Evolutionary conservation across 2,329 filamentous ascomycete species (phyloP), one percentile per base, ranked within the genome.

Genomic region (Sordariomycetes sp.): DNA sequence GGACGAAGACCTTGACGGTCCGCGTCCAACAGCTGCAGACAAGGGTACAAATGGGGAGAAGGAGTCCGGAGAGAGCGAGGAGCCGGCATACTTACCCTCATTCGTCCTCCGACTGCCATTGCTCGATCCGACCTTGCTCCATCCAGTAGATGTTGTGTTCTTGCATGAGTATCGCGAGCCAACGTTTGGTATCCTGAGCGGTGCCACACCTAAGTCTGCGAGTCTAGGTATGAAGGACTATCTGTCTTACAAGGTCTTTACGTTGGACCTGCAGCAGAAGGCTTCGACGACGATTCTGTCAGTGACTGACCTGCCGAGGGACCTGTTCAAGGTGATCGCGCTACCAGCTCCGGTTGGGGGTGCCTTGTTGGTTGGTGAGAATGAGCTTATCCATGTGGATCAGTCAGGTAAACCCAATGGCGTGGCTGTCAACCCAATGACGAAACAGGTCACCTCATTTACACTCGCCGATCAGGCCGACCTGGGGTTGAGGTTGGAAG

Each of bases 81-180:
- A 83, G 42, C 83, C 86, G 32, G 27, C 36, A 26, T 94, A 94
- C 69, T 75, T 79, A 48, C 74, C 87, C 21, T 96, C 92, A 37
- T 98, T 96, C 65, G 90, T 96, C 43, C 72, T 98, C 43, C 83
- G 87, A 42, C 70, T 96, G 44, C 86, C 88, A 34, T 78, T 87
- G 49, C 72, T 98, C 59, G 90, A 96, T 57, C 84, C 88, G 42
- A 78, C 75, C 42, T 71, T 98, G 46, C 77, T 90, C 39, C 84
- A 94, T 58, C 87, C 90, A 32, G 79, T 95, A 50, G 86, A 94
- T 53, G 75, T 98, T 50, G 81, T 85, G 36, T 98, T 98, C 57
- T 66, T 98, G 44, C 77, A 96, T 69, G 90, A 96, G 63, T 98
- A 98, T 59, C 81, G 92, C 56, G 92, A 96, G 59, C 90, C 92